phyloP scores from a whole-genome alignment of 176 grass and related monocot genomes.

The Lolium multiflorum region DNA sequence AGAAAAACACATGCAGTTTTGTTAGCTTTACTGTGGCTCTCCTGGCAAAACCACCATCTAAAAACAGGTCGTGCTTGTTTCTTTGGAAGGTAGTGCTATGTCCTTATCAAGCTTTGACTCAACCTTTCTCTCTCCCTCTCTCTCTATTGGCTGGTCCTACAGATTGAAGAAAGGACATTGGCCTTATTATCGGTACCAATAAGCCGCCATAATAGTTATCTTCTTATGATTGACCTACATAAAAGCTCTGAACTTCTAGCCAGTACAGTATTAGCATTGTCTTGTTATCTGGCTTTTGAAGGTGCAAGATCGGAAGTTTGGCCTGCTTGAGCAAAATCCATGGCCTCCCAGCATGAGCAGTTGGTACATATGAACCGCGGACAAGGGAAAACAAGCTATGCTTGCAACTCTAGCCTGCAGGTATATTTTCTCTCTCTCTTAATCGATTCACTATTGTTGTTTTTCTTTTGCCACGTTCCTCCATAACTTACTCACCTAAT shows the following conservation, averaged over 20 bases:
- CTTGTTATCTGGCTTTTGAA: background rate
- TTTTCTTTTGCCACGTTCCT: background rate
- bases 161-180: background rate
- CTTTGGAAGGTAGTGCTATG: background rate
- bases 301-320: background rate
- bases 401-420: conserved; percentile 33
- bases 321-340: conserved; percentile 12
- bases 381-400: conserved; percentile 37
- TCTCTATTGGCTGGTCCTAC: background rate
- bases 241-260: background rate
- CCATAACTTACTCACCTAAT: background rate
- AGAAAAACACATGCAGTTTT: background rate
- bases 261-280: background rate
- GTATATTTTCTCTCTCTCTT: background rate
- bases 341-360: conserved; percentile 29
- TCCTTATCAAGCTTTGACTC: conserved; percentile 19
- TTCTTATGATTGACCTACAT: background rate
- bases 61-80: background rate
- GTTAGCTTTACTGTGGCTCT: background rate
- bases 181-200: conserved; percentile 24
- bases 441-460: background rate
- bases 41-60: background rate
- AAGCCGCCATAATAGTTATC: conserved; percentile 14
- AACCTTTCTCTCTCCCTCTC: background rate
- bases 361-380: conserved; percentile 28